Evolutionary conservation across 2,329 filamentous ascomycete species (phyloP).

Genomic region (Intubia oerlemansii): DNA sequence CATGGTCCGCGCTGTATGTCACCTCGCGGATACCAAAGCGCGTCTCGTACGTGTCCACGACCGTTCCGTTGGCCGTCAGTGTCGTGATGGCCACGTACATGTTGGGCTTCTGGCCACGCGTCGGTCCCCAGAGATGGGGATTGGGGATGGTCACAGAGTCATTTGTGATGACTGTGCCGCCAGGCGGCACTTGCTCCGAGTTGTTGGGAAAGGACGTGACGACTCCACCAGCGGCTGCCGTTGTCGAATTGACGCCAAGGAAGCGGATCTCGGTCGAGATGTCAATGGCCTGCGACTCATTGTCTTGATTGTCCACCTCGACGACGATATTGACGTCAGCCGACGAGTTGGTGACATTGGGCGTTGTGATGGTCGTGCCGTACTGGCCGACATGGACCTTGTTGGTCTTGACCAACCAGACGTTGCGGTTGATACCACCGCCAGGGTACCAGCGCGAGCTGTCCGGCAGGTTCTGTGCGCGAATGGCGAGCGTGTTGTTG

Average conservation of each 20-base stretch:
- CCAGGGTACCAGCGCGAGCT: constrained; percentile 32
- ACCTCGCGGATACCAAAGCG: constrained; percentile 26
- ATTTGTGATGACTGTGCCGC: constrained; percentile 14
- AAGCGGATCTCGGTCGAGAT: constrained; percentile 19
- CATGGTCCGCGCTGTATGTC: constrained; percentile 17
- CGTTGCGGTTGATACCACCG: constrained; percentile 30
- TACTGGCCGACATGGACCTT: constrained; percentile 24
- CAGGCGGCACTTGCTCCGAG: constrained; percentile 12
- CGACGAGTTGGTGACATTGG: constrained; percentile 19
- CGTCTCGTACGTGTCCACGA: constrained; percentile 21
- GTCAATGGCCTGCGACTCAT: constrained; percentile 13
- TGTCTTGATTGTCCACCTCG: constrained; percentile 22
- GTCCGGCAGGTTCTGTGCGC: constrained; percentile 24
- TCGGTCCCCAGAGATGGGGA: constrained; percentile 26
- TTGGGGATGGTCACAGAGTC: constrained; percentile 14
- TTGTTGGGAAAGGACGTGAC: constrained; percentile 15
- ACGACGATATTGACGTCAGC: constrained; percentile 23
- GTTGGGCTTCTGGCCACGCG: constrained; percentile 22
- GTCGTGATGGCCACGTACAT: constrained; percentile 24
- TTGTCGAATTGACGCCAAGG: constrained; percentile 15
- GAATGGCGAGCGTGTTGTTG: constrained; percentile 23
- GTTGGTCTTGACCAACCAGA: constrained; percentile 28
- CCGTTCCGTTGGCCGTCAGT: constrained; percentile 9
- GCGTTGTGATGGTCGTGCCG: constrained; percentile 26
- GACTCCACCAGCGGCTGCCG: constrained; percentile 10